Evolutionary conservation across 805 yeast species (phyloP), one percentile per base, ranked within the genome.

Genomic region (Kregervanrija delftensis): DNA sequence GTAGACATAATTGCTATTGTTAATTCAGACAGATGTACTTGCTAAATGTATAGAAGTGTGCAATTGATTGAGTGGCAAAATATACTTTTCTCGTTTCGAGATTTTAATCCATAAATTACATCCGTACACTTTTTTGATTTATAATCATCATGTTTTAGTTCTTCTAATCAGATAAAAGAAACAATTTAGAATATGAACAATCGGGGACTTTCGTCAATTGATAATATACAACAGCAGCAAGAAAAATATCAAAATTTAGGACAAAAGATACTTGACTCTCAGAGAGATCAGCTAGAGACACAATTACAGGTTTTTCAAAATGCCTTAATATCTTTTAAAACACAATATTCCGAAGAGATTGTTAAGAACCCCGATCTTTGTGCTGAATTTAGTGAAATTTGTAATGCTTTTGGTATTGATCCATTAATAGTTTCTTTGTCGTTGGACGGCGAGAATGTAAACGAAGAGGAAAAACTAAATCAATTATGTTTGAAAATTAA

Each of bases 331-430:
- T 77, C 77, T 51, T 87, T 87, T 63, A 88, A 93, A 11, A 69
- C 68, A 35, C 83, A 81, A 16, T 88, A 89, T 58, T 79, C 81
- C 10, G 70, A 71, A 8, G 88, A 84, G 51, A 80, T 90, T 37
- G 65, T 75, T 42, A 70, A 69, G 39, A 82, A 86, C 58, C 72
- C 81, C 0, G 77, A 77, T 45, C 76, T 88, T 55, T 68, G 95
- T 30, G 66, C 73, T 30, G 82, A 86, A 57, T 87, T 89, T 60
- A 79, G 86, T 33, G 74, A 76, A 47, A 81, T 90, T 67, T 88
- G 96, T 56, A 68, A 74, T 4, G 76, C 81, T 52, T 81, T 89
- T 30, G 96, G 96, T 1, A 81, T 89, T 14, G 96, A 90, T 59
- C 93, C 96, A 0, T 60, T 90, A 28, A 68, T 70, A n/a, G 57